Evolutionary conservation across 371 early-diverging fungal species (phyloP), one percentile per base, ranked within the genome.

Genomic region (Rhizopus microsporus): DNA sequence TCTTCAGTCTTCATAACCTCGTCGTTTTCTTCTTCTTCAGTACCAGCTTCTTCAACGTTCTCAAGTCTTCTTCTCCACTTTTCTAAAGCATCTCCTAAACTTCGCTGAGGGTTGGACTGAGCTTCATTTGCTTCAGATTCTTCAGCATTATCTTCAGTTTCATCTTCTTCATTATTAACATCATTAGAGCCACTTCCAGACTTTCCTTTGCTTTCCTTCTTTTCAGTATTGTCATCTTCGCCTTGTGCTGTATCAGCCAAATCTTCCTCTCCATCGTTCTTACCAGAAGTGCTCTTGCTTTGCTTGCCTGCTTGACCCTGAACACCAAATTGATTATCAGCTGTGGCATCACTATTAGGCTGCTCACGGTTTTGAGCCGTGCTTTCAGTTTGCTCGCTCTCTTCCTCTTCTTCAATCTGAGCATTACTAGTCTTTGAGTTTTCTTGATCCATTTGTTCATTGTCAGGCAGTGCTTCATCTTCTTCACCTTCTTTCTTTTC

Each of bases 1-100:
- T 66, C 68, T 0, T 77, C 71, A 10, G 75, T 64, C 45, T 77
- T 74, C 34, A 77, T 72, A 33, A 77, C 62, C 5, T 72, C 62
- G 51, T 84, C 69, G 12, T 67, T 68, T 3, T 77, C 76, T 48
- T 71, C 75, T 6, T 80, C 74, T 60, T 80, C 81, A 16, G 82
- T 75, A 4, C 78, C 74, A 0, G 71, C 75, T 16, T 82, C 72
- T 6, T 69, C 71, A 55, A 81, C 78, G 7, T 79, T 74, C 38
- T 91, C 85, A 38, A 94, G 68, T 38, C 93, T 84, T 46, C 89
- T 87, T 65, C 88, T 86, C 95, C 95, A 95, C 68, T 88, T 88
- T 67, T 94, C 91, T 54, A 93, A 69, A 6, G 94, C 94, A 67
- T 95, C 94, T 38, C 93, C 95, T 35, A 96, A 70, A 31, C 89